Percentiles rank a stretch among this genome's conserved stretches.
phyloP scores from a whole-genome alignment of 805 yeast genomes.

The Metschnikowia bowlesiae region DNA sequence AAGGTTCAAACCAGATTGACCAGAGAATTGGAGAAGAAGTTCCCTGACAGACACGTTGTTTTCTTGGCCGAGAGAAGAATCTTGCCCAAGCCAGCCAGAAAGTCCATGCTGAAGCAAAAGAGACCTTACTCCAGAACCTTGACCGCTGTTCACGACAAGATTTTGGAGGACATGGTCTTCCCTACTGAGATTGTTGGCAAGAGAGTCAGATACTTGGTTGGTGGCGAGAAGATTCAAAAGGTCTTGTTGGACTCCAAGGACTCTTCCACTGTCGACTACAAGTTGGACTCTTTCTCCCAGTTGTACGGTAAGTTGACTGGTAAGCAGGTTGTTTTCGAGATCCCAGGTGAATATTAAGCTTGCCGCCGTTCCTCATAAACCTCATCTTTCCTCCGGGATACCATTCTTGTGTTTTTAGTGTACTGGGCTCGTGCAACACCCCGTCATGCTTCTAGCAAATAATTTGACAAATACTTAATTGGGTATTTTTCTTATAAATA shows the following conservation, averaged over 20 bases:
- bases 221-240: constrained; percentile 98
- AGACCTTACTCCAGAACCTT: constrained; percentile 99
- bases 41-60: constrained; percentile 99
- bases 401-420: constrained; percentile 19
- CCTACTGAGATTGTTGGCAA: constrained; percentile 99
- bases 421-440: constrained; percentile 14
- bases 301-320: constrained; percentile 98
- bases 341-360: constrained; percentile 48
- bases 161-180: constrained; percentile 98
- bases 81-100: constrained; percentile 98
- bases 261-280: constrained; percentile 94
- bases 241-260: constrained; percentile 97
- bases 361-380: constrained; percentile 7
- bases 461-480: constrained; percentile 19
- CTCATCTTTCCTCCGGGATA: constrained; percentile 11
- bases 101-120: constrained; percentile 91
- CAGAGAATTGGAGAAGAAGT: constrained; percentile 99
- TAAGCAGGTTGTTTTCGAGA: constrained; percentile 98
- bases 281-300: constrained; percentile 98
- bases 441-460: constrained; percentile 19
- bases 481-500: constrained; percentile 22
- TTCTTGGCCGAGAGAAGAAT: constrained; percentile 99
- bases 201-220: constrained; percentile 98
- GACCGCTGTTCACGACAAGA: constrained; percentile 97
- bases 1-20: constrained; percentile 95